These are phyloP conservation scores for Globisporangium ultimum DNA, from an alignment of 352 stramenopile species.

Conservation along the genomic window DNA sequence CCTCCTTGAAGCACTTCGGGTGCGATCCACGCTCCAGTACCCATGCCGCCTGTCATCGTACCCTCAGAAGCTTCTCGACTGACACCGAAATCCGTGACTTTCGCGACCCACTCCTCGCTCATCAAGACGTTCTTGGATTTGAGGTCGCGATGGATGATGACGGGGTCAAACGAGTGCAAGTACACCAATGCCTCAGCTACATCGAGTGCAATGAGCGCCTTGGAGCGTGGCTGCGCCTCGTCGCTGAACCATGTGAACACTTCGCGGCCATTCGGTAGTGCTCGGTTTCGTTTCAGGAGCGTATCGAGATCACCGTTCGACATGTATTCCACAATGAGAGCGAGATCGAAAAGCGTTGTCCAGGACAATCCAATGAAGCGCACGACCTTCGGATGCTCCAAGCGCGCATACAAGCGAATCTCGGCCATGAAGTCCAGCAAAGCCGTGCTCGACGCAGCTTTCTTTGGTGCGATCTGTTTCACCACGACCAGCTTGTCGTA, in stretches of 20 bases:
- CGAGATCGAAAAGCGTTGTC: constrained; percentile 37
- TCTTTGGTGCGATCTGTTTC: constrained; percentile 30
- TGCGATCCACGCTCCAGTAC: constrained; percentile 30
- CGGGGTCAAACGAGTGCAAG: constrained; percentile 34
- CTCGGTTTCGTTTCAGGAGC: neutral
- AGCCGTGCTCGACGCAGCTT: constrained; percentile 15
- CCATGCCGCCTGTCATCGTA: constrained; percentile 25
- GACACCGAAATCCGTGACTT: constrained; percentile 49
- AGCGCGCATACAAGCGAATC: constrained; percentile 49
- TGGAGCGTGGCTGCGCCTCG: constrained; percentile 8
- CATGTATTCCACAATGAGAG: constrained; percentile 40
- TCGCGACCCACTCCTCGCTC: constrained; percentile 23
- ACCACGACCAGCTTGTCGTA: constrained; percentile 25
- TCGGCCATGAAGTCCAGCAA: constrained; percentile 43
- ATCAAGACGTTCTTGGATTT: constrained; percentile 43
- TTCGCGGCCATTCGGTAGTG: neutral
- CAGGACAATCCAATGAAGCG: constrained; percentile 39
- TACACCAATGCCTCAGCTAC: constrained; percentile 38
- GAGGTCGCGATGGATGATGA: constrained; percentile 42
- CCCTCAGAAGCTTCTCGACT: constrained; percentile 27
- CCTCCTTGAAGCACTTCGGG: constrained; percentile 24
- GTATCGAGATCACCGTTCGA: constrained; percentile 29
- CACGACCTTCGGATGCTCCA: constrained; percentile 44
- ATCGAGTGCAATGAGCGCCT: constrained; percentile 35
- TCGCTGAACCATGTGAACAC: constrained; percentile 2